Percentiles rank a stretch among this genome's conserved stretches.
phyloP scores from a whole-genome alignment of 768 basidiomycete species.

The Gelatoporia subvermispora region DNA sequence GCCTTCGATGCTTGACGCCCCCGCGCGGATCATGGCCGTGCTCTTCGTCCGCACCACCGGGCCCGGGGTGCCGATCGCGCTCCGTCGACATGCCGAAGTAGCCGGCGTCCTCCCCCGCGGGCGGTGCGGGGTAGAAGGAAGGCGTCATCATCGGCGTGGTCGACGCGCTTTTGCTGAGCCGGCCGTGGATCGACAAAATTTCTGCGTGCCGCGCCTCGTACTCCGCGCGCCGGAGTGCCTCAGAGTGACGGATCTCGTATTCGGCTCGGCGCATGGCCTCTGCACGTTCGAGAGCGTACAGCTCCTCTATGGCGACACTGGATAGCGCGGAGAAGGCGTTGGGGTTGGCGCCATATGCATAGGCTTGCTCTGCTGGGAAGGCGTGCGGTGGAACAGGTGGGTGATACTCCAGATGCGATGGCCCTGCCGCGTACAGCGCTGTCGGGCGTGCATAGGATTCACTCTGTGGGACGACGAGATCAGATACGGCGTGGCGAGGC shows the following conservation, averaged over 20 bases:
- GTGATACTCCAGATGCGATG: slow-evolving; percentile 19
- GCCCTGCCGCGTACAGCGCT: slow-evolving; percentile 22
- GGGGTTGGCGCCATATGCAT: slow-evolving; percentile 25
- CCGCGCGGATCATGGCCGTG: slow-evolving; percentile 12
- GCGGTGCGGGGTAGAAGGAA: slow-evolving; percentile 22
- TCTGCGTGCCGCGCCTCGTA: slow-evolving; percentile 51
- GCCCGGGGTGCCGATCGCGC: slow-evolving; percentile 29
- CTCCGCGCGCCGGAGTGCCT: slow-evolving; percentile 57
- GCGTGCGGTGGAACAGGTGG: slow-evolving; percentile 20
- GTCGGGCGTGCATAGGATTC: slow-evolving; percentile 38
- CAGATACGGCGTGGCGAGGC: slow-evolving; percentile 15
- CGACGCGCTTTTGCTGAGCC: slow-evolving; percentile 58
- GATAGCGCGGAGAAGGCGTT: slow-evolving; percentile 66
- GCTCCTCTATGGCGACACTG: slow-evolving; percentile 80
- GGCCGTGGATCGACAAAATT: slow-evolving; percentile 28
- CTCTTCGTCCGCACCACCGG: slow-evolving; percentile 15
- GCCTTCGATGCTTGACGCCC: slow-evolving; percentile 31
- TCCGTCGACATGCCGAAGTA: slow-evolving; percentile 35
- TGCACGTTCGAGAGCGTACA: slow-evolving; percentile 82
- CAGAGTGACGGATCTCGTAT: slow-evolving; percentile 64
- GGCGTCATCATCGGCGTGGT: slow-evolving; percentile 56
- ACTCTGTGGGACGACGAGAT: slow-evolving; percentile 18
- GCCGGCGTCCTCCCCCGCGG: slow-evolving; percentile 33
- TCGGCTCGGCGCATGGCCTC: slow-evolving; percentile 84
- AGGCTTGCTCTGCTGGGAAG: slow-evolving; percentile 9